Percentiles rank a stretch among this genome's conserved stretches.
These are phyloP conservation scores for Ramalina intermedia DNA, from an alignment of 495 filamentous ascomycete species.

Conservation along the genomic window DNA sequence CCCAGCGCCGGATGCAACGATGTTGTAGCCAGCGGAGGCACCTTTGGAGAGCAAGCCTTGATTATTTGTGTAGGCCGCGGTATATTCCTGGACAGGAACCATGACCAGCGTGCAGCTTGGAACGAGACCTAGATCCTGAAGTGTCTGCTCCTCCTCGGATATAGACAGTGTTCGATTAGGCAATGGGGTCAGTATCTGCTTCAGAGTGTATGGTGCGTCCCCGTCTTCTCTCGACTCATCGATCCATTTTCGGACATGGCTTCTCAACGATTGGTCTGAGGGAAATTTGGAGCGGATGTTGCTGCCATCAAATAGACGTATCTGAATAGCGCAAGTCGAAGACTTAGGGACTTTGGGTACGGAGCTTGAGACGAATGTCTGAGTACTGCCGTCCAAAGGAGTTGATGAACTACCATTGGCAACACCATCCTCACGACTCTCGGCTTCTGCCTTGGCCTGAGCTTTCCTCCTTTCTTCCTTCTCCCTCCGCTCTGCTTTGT, in stretches of 20 bases:
- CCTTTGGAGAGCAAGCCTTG: conserved; percentile 29
- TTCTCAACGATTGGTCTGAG: conserved; percentile 44
- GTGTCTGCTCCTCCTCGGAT: conserved; percentile 53
- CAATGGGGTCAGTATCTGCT: conserved; percentile 64
- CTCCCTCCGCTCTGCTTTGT: conserved; percentile 47
- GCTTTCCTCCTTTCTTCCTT: conserved; percentile 35
- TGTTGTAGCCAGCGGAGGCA: conserved; percentile 27
- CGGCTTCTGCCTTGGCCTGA: conserved; percentile 7
- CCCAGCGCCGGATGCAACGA: conserved; percentile 20
- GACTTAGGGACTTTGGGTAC: conserved; percentile 7
- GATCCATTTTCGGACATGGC: conserved; percentile 64
- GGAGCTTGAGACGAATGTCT: background rate
- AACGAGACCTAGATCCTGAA: conserved; percentile 51
- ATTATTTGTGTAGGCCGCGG: conserved; percentile 40
- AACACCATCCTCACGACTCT: conserved; percentile 2
- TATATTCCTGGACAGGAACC: conserved; percentile 48
- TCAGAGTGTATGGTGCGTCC: conserved; percentile 60
- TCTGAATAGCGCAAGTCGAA: conserved; percentile 50
- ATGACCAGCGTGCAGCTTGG: conserved; percentile 76
- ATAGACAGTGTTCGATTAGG: conserved; percentile 60
- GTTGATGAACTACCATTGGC: background rate
- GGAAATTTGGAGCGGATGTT: conserved; percentile 61
- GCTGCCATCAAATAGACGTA: conserved; percentile 73
- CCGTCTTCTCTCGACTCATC: conserved; percentile 37
- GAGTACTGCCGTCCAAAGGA: background rate